A percentile compares a stretch with the other conserved stretches of the same genome.
These are phyloP conservation scores for Maudiozyma bulderi DNA, from an alignment of 805 yeast genomes.

Conservation along the genomic window DNA sequence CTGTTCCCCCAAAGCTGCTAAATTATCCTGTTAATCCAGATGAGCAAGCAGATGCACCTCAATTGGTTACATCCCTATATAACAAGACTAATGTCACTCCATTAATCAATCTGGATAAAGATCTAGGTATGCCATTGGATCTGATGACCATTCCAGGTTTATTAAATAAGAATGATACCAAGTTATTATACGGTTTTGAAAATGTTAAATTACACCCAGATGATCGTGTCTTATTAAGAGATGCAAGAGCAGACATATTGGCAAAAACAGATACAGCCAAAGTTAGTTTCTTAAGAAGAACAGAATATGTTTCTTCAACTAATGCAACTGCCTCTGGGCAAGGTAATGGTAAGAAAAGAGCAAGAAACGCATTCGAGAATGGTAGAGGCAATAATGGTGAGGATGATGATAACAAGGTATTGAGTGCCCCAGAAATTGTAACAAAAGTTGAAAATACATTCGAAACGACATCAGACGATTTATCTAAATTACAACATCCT, in stretches of 20 bases:
- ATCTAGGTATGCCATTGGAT: conserved; percentile 71
- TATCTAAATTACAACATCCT: conserved; percentile 60
- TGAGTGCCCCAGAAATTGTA: conserved; percentile 21
- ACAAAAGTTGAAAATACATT: conserved; percentile 65
- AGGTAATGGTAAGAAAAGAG: conserved; percentile 16
- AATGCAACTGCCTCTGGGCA: conserved; percentile 29
- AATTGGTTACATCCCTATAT: conserved; percentile 59
- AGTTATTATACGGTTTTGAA: conserved; percentile 32
- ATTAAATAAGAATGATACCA: conserved; percentile 50
- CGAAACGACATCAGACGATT: conserved; percentile 38
- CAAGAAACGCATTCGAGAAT: conserved; percentile 20
- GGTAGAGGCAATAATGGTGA: conserved; percentile 8
- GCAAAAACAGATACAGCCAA: conserved; percentile 32
- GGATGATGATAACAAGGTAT: conserved; percentile 18
- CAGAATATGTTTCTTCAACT: conserved; percentile 77
- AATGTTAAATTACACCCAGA: conserved; percentile 56
- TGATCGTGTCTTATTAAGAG: conserved; percentile 68
- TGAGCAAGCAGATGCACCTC: conserved; percentile 40
- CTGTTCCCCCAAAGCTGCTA: conserved; percentile 78
- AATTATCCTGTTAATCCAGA: conserved; percentile 36
- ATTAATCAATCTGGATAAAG: conserved; percentile 48
- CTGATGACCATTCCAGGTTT: conserved; percentile 55
- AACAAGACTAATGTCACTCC: conserved; percentile 64
- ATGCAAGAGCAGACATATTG: conserved; percentile 46
- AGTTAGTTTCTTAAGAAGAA: conserved; percentile 80